These are phyloP conservation scores for Aspergillus mulundensis DNA, from an alignment of 495 filamentous ascomycete species.

Conservation along the genomic window DNA sequence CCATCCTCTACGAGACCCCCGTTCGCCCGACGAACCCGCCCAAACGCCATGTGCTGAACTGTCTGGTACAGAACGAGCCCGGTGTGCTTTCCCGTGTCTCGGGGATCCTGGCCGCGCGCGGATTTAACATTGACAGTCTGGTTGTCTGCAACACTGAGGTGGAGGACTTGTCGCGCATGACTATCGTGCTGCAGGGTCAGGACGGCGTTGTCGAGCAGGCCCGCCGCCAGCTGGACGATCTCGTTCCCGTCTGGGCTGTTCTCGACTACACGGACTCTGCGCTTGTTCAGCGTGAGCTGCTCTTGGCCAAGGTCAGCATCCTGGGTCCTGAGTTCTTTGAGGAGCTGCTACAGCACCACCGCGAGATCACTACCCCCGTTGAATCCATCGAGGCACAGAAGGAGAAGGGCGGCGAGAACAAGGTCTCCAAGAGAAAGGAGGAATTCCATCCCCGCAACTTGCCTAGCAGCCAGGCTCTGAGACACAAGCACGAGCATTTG, in stretches of 20 bases:
- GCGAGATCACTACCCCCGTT: conserved; percentile 58
- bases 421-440: conserved; percentile 28
- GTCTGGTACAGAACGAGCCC: conserved; percentile 97
- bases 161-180: conserved; percentile 96
- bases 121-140: conserved; percentile 98
- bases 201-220: conserved; percentile 98
- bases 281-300: conserved; percentile 91
- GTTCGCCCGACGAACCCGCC: conserved; percentile 75
- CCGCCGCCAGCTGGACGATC: conserved; percentile 87
- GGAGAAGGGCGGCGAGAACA: conserved; percentile 24
- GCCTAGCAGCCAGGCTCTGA: conserved; percentile 77
- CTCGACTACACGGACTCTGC: conserved; percentile 90
- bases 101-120: conserved; percentile 90
- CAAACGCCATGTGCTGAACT: conserved; percentile 94
- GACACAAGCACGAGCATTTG: conserved; percentile 96
- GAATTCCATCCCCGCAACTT: conserved; percentile 80
- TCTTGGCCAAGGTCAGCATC: conserved; percentile 95
- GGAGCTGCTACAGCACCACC: conserved; percentile 90
- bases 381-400: conserved; percentile 31
- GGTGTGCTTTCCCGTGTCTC: conserved; percentile 95
- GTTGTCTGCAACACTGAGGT: conserved; percentile 98
- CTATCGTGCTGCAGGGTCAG: conserved; percentile 92
- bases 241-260: conserved; percentile 97
- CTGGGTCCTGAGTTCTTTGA: conserved; percentile 97
- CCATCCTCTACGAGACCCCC: conserved; percentile 98